A percentile compares a stretch with the other conserved stretches of the same genome.
phyloP scores from a whole-genome alignment of 805 yeast genomes.

The Yamadazyma paraphyllophila region DNA sequence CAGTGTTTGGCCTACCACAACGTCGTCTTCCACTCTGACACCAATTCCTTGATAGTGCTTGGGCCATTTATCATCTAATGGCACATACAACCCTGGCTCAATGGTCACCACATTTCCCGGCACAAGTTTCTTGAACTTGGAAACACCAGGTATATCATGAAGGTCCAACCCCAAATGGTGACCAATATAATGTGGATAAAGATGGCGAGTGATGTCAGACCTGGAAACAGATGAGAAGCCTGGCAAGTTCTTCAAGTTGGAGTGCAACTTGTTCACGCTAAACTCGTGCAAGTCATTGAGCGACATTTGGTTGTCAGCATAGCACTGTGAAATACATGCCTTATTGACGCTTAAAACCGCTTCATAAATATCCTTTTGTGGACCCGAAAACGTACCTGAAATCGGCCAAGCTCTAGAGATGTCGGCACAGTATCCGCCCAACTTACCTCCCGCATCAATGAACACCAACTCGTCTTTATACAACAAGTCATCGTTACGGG shows the following conservation, averaged over 20 bases:
- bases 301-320: constrained; percentile 49
- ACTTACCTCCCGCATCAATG: constrained; percentile 91
- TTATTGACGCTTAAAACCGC: constrained; percentile 85
- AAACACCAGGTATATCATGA: constrained; percentile 70
- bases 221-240: constrained; percentile 60
- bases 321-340: constrained; percentile 70
- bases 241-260: constrained; percentile 62
- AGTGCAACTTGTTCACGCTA: constrained; percentile 57
- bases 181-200: constrained; percentile 94
- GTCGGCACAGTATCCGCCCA: constrained; percentile 95
- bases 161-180: constrained; percentile 93
- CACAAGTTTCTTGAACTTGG: constrained; percentile 53
- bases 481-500: constrained; percentile 83
- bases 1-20: constrained; percentile 67
- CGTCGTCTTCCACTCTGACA: constrained; percentile 91
- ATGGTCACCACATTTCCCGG: constrained; percentile 86
- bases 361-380: constrained; percentile 84
- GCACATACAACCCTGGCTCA: constrained; percentile 95
- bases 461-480: constrained; percentile 78
- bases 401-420: constrained; percentile 97
- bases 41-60: constrained; percentile 83
- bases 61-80: constrained; percentile 72
- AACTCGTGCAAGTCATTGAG: constrained; percentile 73
- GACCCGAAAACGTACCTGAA: constrained; percentile 64
- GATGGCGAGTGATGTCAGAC: constrained; percentile 48